Conservation (phyloP, 257 asterid genomes). For the Nicotiana obtusifolia region DNA sequence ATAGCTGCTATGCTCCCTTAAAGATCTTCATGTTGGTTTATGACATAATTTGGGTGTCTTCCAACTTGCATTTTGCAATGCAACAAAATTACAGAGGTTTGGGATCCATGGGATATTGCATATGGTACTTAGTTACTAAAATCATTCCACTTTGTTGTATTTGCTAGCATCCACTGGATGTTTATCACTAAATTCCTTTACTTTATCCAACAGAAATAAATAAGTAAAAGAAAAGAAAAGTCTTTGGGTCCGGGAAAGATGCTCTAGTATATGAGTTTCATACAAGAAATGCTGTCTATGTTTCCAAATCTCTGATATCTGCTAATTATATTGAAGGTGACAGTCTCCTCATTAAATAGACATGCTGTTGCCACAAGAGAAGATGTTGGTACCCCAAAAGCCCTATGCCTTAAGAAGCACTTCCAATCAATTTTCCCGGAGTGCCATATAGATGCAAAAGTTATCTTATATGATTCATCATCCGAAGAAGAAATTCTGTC, state of each 20-base stretch:
- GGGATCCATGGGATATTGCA: neutral
- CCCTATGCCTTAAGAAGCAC: slow-evolving; percentile 83
- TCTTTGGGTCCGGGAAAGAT: neutral
- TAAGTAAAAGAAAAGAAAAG: neutral
- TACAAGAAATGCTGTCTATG: neutral
- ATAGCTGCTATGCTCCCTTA: neutral
- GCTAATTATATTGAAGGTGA: slow-evolving; percentile 48
- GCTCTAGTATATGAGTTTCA: neutral
- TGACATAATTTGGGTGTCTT: neutral
- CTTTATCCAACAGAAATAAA: neutral
- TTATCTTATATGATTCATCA: slow-evolving; percentile 69
- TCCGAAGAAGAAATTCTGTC: slow-evolving; percentile 89
- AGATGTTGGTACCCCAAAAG: slow-evolving; percentile 91
- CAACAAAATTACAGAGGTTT: neutral
- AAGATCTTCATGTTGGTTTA: neutral
- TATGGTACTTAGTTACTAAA: neutral
- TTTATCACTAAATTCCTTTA: neutral
- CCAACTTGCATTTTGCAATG: neutral
- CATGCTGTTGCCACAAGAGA: slow-evolving; percentile 96
- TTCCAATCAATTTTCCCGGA: slow-evolving; percentile 79
- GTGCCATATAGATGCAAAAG: slow-evolving; percentile 84
- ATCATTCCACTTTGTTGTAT: neutral
- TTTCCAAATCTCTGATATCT: neutral
- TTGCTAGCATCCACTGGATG: neutral
- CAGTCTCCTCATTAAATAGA: slow-evolving; percentile 92